A percentile compares a stretch with the other conserved stretches of the same genome.
Evolutionary conservation across 306 rosid species (phyloP).

Genomic region (Sicyos edulis): DNA sequence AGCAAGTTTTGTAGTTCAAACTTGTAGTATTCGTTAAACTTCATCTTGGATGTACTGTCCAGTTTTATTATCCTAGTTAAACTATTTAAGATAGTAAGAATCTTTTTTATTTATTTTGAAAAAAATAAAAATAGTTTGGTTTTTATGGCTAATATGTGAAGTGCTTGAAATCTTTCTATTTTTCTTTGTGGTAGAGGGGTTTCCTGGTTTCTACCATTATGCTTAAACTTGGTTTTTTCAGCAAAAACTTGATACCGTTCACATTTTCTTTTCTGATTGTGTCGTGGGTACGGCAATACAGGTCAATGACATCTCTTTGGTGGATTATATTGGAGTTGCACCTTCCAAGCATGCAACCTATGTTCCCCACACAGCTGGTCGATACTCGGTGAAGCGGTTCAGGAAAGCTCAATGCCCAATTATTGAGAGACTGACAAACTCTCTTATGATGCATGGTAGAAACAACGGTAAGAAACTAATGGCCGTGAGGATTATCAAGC

Average conservation of each 20-base stretch:
- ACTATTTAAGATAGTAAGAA: neutral
- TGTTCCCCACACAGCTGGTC: neutral
- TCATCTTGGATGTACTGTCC: neutral
- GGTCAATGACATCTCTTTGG: neutral
- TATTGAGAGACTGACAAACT: neutral
- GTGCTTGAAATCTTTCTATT: neutral
- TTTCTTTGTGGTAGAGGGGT: neutral
- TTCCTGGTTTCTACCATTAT: neutral
- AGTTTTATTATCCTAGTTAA: neutral
- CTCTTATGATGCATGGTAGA: neutral
- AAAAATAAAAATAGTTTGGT: neutral
- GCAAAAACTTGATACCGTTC: neutral
- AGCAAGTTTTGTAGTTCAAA: neutral
- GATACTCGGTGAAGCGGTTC: slow-evolving; percentile 2
- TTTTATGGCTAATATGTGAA: neutral
- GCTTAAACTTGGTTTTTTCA: neutral
- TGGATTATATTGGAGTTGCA: slow-evolving; percentile 9
- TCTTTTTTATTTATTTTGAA: neutral
- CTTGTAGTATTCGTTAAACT: neutral
- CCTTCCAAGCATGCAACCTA: slow-evolving; percentile 8
- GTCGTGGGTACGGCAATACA: neutral
- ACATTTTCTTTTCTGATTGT: neutral
- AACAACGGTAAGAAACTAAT: neutral
- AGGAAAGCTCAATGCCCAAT: slow-evolving; percentile 10
- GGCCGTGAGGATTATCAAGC: slow-evolving; percentile 11